Percentiles rank a stretch among this genome's conserved stretches.
Evolutionary conservation across 2,329 filamentous ascomycete genomes (phyloP).

Genomic region (Botryosphaeria dothidea): DNA sequence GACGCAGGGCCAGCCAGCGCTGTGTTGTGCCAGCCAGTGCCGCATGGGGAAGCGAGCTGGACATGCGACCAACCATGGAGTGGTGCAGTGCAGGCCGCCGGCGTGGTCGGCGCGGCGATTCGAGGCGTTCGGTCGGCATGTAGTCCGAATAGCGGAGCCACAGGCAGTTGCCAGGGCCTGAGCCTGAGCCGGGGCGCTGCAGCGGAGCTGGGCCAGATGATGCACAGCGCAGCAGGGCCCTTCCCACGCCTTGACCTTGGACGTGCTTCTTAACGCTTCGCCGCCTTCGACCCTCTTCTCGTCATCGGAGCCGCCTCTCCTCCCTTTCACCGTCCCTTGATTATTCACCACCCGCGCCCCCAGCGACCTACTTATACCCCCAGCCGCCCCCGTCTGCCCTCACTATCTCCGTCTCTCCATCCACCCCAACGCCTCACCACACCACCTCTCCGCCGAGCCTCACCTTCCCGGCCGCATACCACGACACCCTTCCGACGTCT

Average conservation of each 20-base stretch:
- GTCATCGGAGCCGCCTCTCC: slow-evolving; percentile 16
- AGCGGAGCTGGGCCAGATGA: slow-evolving; percentile 8
- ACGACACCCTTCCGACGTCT: not conserved
- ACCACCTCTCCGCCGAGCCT: not conserved
- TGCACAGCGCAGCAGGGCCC: slow-evolving; percentile 12
- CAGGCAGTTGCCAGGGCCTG: slow-evolving; percentile 1
- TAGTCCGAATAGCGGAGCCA: slow-evolving; percentile 7
- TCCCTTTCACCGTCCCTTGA: slow-evolving; percentile 17
- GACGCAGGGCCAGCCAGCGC: not conserved
- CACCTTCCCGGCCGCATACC: not conserved
- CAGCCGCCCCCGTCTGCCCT: not conserved
- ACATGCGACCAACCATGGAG: not conserved
- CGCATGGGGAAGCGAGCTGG: not conserved
- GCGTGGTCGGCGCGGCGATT: not conserved
- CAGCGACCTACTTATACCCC: slow-evolving; percentile 10
- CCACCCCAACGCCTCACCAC: not conserved
- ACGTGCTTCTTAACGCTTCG: slow-evolving; percentile 11
- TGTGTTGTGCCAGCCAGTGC: not conserved
- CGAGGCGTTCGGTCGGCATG: slow-evolving; percentile 10
- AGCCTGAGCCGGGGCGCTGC: slow-evolving; percentile 3
- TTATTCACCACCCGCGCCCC: slow-evolving; percentile 14
- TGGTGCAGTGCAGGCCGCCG: not conserved
- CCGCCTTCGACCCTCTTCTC: slow-evolving; percentile 13
- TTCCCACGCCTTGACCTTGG: not conserved
- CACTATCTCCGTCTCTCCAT: not conserved